Evolutionary conservation across 2,329 filamentous ascomycete genomes (phyloP).

Genomic region (Juglanconis oblonga): DNA sequence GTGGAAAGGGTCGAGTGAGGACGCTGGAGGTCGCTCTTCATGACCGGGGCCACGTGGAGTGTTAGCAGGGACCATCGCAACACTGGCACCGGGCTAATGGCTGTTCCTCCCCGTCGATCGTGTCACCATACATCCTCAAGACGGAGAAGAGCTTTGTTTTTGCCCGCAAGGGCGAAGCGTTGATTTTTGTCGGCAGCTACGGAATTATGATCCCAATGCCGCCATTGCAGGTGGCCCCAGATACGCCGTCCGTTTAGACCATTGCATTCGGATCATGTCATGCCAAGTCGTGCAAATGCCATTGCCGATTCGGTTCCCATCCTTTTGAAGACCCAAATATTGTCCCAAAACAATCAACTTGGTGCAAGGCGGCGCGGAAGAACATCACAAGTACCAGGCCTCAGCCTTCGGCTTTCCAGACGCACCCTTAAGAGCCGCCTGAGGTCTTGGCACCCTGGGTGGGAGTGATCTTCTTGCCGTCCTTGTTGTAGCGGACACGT

Average conservation of each 20-base stretch:
- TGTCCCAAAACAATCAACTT: background rate
- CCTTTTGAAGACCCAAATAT: constrained; percentile 11
- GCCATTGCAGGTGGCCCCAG: constrained; percentile 13
- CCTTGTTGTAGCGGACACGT: constrained; percentile 99
- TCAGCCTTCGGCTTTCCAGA: background rate
- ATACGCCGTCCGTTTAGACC: constrained; percentile 12
- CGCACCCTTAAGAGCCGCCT: background rate
- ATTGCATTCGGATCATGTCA: constrained; percentile 14
- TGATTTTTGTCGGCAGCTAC: constrained; percentile 17
- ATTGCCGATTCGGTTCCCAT: background rate
- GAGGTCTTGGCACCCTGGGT: constrained; percentile 68
- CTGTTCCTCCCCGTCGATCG: background rate
- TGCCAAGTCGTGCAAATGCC: constrained; percentile 13
- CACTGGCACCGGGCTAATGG: no score
- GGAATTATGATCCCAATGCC: constrained; percentile 17
- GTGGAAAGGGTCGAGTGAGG: constrained; percentile 14
- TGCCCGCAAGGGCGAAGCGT: constrained; percentile 14
- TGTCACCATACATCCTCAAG: background rate
- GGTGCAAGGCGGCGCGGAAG: background rate
- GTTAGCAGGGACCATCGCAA: background rate
- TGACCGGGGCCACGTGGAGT: background rate
- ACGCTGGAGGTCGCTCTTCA: background rate
- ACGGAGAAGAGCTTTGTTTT: background rate
- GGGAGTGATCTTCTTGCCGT: constrained; percentile 98
- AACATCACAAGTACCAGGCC: constrained; percentile 4